Evolutionary conservation across 352 stramenopile genomes (phyloP).

Genomic region (Blastocystis sp.): DNA sequence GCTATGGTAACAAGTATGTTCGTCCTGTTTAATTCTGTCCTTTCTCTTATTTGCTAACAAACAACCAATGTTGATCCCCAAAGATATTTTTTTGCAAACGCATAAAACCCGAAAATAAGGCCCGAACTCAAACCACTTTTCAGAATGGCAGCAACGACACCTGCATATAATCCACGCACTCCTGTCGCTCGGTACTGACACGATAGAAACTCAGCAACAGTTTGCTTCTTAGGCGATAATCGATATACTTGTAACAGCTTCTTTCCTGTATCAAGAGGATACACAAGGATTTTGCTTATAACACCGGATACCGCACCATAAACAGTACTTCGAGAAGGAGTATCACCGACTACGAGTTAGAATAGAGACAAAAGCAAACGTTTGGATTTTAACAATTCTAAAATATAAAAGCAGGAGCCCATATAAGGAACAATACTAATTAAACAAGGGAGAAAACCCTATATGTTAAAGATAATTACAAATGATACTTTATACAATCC

Average conservation of each 20-base stretch:
- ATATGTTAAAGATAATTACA: background rate
- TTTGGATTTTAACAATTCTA: background rate
- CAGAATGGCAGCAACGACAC: conserved; percentile 10
- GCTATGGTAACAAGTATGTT: conserved; percentile 61
- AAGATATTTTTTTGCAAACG: conserved; percentile 1
- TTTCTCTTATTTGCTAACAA: background rate
- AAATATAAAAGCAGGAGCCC: conserved; percentile 43
- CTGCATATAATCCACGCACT: conserved; percentile 18
- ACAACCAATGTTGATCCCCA: background rate
- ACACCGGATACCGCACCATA: conserved; percentile 22
- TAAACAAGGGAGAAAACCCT: conserved; percentile 43
- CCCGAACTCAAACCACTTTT: conserved; percentile 48
- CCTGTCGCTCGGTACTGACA: background rate
- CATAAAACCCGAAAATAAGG: conserved; percentile 48
- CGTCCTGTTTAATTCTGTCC: background rate
- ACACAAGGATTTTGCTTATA: conserved; percentile 41
- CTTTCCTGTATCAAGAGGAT: conserved; percentile 52
- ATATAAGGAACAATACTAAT: conserved; percentile 48
- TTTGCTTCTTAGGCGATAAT: background rate
- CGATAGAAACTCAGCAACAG: background rate
- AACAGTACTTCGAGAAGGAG: background rate
- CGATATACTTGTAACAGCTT: conserved; percentile 44
- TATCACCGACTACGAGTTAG: conserved; percentile 23
- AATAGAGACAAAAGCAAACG: background rate
- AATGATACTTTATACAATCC: conserved; percentile 22